Evolutionary conservation across 2,329 filamentous ascomycete species (phyloP), one percentile per base, ranked within the genome.

Genomic region (Orbilia blumenaviensis): DNA sequence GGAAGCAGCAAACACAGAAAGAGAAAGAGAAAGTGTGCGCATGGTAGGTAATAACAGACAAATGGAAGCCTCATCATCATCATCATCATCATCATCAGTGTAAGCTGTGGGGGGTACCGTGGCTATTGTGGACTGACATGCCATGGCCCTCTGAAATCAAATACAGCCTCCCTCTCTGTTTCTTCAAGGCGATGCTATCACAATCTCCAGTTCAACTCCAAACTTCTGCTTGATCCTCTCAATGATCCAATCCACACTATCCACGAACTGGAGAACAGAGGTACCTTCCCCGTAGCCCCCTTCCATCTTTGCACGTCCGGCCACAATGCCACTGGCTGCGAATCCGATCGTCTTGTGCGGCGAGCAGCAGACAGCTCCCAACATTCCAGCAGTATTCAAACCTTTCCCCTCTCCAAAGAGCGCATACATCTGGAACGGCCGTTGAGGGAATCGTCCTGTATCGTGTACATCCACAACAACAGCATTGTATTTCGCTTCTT

Each of bases 201-300:
- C 2, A 50, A 72, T 41, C 56, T 75, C 71, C 54, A 75, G 27
- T 4, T 75, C 71, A 27, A 75, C 34, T 7, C 36, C 64, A 41
- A 34, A 75, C 46, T 41, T 62, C 56, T 38, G 27, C 63, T 29
- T 52, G 32, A 75, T 60, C 32, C 64, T 42, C 38, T 56, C 34
- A 23, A 75, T 41, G 5, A 75, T 36, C 71, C 71, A 75, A 18
- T 75, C 71, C n/a, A 75, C 21, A n/a, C 54, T 58, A 23, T 63
- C 42, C 38, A 75, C 71, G 23, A 75, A 64, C 62, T 75, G 71
- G 36, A 75, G 8, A 10, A 74, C 62, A 16, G 67, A 64, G n/a
- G 18, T 52, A 4, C 71, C 71, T 7, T 46, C 56, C 4, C 46
- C 58, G 34, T 75, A 75, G 8, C 32, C 38, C 2, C 50, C 52